Base-by-base conservation (phyloP, 2,329 filamentous ascomycete genomes). In the Colletotrichum sp. region DNA sequence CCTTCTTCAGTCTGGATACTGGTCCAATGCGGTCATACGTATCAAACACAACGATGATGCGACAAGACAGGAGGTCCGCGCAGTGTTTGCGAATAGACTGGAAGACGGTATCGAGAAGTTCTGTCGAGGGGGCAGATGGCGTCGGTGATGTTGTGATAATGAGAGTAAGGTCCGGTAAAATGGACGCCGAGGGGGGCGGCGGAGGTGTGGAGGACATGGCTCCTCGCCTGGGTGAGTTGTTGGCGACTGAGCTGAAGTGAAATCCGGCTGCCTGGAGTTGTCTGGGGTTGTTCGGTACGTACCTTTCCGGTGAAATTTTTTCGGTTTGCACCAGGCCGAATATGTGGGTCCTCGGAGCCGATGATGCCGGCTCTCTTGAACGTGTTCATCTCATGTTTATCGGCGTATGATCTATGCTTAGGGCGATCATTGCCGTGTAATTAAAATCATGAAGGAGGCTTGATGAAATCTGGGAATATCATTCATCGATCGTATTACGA, bases 141-240 rank as follows among this genome's bases (percentile, higher is more conserved):
- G 89, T 91, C 1, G 89, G 86, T 4, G 90, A 91, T 0, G 89
- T 91, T 2, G 90, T 91, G 77, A 91, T 86, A 64, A 91, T 86
- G 67, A 89, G 80, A 0, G 87, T 89, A 44, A 89, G 59, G 28
- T 80, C 55, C 9, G 79, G 26, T 2, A 2, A 26, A 26, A 76
- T 15, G n/a, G 63, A 63, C 9, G 64, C 24, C 64, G 49, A 24
- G 5, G 12, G 26, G 21, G 59, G 18, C 55, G 26, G 24, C 36
- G 26, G 15, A 24, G 21, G 21, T 12, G 28, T 32, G 59, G 74
- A 39, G 64, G 71, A n/a, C 49, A 74, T 76, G 69, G 34, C n/a
- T 65, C 24, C 30, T 28, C 39, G 9, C 62, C 5, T 8, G 24
- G 8, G 30, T 71, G 26, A 15, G 67, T 34, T 71, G 68, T 60